Evolutionary conservation across 2,329 filamentous ascomycete species (phyloP), one percentile per base, ranked within the genome.

Genomic region (Fusarium illudens): DNA sequence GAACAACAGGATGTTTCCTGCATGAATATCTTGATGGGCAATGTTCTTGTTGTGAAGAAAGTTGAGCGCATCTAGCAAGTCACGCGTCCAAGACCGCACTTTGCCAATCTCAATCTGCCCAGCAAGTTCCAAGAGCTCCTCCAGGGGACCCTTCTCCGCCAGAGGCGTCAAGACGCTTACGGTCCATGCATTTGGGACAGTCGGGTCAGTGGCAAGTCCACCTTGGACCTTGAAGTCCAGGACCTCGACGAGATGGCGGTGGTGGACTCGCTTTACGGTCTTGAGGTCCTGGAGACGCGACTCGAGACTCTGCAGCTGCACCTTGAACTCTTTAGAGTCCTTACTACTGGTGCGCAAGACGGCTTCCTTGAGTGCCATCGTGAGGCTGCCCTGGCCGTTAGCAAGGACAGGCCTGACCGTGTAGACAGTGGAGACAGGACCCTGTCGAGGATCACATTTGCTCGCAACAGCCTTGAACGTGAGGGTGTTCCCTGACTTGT

Each of bases 1-100:
- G 71, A 91, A 92, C 5, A 97, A 80, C 4, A 97, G 84, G 48
- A 97, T 86, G 67, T 97, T 97, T 17, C 88, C 86, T 12, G 90
- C 84, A 74, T 97, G 93, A 17, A 97, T 89, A 73, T 92, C 89
- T 75, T 92, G 92, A 78, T 98, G 96, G 22, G 93, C 84, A 59
- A 97, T 85, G 19, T 93, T 93, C 75, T 92, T 90, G 68, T 91
- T 90, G 79, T 98, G 95, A 54, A 97, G 88, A 76, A 91, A 97
- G 61, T 93, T 92, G 27, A 99, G 82, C 0, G 91, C 96, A 79
- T 97, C 93, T 25, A 99, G 86, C 17, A 99, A 84, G 73, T 97
- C 93, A 62, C 94, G 89, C n/a, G 93, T 96, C 91, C 94, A 98
- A 22, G 92, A 90, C 55, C 94, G 90, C 44, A 94, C 90, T 75